These are phyloP conservation scores for Neonothopanus nambi DNA, from an alignment of 1,284 basidiomycete species.

Conservation along the genomic window DNA sequence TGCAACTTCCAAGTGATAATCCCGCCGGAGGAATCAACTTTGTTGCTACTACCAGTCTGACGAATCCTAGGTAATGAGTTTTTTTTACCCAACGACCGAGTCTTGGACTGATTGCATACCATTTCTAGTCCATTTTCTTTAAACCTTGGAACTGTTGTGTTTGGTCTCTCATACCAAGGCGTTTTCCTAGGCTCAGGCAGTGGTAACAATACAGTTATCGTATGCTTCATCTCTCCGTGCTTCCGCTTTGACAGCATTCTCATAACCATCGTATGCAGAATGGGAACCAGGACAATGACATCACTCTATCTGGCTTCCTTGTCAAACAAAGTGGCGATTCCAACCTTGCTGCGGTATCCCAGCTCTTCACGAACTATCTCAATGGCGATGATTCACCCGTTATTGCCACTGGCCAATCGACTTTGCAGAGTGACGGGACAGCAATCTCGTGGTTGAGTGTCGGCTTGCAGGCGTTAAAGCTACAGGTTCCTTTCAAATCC, in stretches of 20 bases:
- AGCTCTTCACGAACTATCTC: constrained; percentile 75
- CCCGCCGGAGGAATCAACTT: constrained; percentile 72
- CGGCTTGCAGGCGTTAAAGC: constrained; percentile 57
- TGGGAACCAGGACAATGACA: constrained; percentile 54
- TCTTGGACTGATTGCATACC: constrained; percentile 1
- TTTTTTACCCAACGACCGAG: neutral
- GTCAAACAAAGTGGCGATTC: constrained; percentile 51
- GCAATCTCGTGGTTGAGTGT: constrained; percentile 68
- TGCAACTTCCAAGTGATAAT: constrained; percentile 74
- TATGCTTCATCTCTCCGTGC: constrained; percentile 29
- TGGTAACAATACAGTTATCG: constrained; percentile 51
- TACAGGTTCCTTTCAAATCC: constrained; percentile 66
- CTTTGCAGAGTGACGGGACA: constrained; percentile 54
- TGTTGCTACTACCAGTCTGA: constrained; percentile 55
- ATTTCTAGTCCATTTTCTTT: constrained; percentile 63
- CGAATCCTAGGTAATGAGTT: constrained; percentile 57
- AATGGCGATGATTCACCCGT: constrained; percentile 65
- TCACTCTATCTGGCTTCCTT: constrained; percentile 63
- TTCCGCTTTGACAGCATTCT: neutral
- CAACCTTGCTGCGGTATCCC: constrained; percentile 55
- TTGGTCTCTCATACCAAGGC: constrained; percentile 62
- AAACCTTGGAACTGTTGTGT: constrained; percentile 68
- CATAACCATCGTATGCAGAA: constrained; percentile 31
- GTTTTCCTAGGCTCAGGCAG: constrained; percentile 63
- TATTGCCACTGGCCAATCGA: constrained; percentile 59